Base-by-base conservation (phyloP, 1,139 yeast species). In the Candida neerlandica region DNA sequence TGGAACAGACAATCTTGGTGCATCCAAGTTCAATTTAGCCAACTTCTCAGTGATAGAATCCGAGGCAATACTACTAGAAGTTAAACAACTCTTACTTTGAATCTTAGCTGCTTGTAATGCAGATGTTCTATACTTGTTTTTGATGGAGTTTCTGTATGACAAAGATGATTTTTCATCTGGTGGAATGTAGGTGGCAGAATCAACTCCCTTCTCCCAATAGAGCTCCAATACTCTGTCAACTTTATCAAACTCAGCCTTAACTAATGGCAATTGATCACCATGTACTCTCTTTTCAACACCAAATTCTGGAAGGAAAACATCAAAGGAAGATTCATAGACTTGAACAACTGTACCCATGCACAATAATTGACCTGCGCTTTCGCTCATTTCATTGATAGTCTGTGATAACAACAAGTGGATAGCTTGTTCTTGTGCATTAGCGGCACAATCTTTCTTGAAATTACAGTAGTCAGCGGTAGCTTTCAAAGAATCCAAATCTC, bases 261-360 rank as follows among this genome's bases (percentile, higher is more conserved):
- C 84, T 54, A 94, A 75, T 14, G 99, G 99, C 50, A 94, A 75
- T 67, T 94, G 99, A 69, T 94, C 99, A 40, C 98, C 97, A 62
- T 94, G 99, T 26, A 94, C 98, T 61, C 99, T 83, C 70, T 94
- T 94, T 66, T 94, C 99, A 58, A 94, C 89, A 40, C 99, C 98
- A 70, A 92, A 86, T 59, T 90, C 97, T 1, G 98, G 98, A 54
- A 94, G 79, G 55, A 90, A 83, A 6, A 94, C 96, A 67, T 94
- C 99, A 71, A 94, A 94, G 1, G 98, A 90, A 1, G 97, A 89
- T 68, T 94, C 98, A 64, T 92, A 92, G 6, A 92, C 98, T 66
- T 91, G 97, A 34, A 91, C 72, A 38, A 94, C 95, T 12, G 91
- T 84, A 12, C 96, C 97, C 80, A 86, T 84, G 42, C 91, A 85